These are phyloP conservation scores for Daldinia caldariorum DNA, from an alignment of 495 filamentous ascomycete species.

Conservation along the genomic window DNA sequence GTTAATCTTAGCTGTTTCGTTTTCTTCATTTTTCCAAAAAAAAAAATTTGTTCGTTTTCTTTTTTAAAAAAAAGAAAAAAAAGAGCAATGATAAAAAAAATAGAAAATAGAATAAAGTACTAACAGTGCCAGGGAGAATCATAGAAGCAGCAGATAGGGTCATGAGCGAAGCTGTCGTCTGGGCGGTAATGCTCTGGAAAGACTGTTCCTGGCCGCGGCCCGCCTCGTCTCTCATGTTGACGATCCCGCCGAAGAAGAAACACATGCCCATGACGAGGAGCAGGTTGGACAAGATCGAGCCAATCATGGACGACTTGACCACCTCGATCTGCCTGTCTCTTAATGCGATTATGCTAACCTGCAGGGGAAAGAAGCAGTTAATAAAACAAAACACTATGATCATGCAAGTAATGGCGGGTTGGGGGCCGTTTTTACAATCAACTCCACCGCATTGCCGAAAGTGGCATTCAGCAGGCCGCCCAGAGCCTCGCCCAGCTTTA, in stretches of 20 bases:
- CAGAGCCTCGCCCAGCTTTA: slow-evolving; percentile 85
- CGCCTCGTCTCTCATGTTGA: slow-evolving; percentile 56
- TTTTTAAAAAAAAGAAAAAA: too few relatives aligned
- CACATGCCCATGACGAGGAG: slow-evolving; percentile 96
- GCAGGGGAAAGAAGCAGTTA: slow-evolving; percentile 28
- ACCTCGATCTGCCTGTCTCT: slow-evolving; percentile 88
- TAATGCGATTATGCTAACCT: slow-evolving; percentile 95
- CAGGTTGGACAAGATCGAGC: slow-evolving; percentile 95
- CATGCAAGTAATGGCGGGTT: slow-evolving; percentile 28
- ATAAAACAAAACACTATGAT: slow-evolving; percentile 6
- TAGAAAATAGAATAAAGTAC: slow-evolving; percentile 42
- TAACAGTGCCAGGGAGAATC: slow-evolving; percentile 90
- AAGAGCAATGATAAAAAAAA: too few relatives aligned
- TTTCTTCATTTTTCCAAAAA: too few relatives aligned
- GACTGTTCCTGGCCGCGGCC: slow-evolving; percentile 67
- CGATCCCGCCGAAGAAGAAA: slow-evolving; percentile 88
- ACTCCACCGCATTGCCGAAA: slow-evolving; percentile 97
- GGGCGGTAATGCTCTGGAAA: slow-evolving; percentile 89
- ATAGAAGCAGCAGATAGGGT: slow-evolving; percentile 88
- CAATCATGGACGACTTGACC: slow-evolving; percentile 97
- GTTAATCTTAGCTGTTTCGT: slow-evolving; percentile 31
- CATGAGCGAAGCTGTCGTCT: slow-evolving; percentile 97
- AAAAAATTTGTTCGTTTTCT: too few relatives aligned
- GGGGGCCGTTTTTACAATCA: slow-evolving; percentile 75
- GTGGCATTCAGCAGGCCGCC: slow-evolving; percentile 95